These are phyloP conservation scores for Sugiyamaella marilandica DNA, from an alignment of 805 yeast genomes.

Conservation along the genomic window DNA sequence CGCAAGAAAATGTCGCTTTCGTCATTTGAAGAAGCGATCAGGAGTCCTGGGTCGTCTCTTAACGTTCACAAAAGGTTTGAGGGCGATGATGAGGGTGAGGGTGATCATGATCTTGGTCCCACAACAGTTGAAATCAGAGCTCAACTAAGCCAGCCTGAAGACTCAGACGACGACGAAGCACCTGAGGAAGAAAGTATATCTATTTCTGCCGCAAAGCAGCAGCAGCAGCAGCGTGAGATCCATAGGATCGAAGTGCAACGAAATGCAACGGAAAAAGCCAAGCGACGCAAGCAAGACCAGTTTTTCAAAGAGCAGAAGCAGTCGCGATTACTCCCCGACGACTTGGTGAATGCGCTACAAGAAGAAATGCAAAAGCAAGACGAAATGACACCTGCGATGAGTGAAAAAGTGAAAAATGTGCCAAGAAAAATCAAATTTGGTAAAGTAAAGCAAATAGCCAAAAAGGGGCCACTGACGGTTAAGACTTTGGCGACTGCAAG, in stretches of 20 bases:
- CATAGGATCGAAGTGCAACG: slow-evolving; percentile 12
- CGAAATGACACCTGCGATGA: not conserved
- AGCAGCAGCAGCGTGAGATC: slow-evolving; percentile 8
- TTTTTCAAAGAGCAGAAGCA: slow-evolving; percentile 24
- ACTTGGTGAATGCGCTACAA: slow-evolving; percentile 11
- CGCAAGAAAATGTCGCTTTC: not conserved
- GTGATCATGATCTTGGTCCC: not conserved
- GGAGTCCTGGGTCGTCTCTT: not conserved
- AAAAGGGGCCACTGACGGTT: slow-evolving; percentile 29
- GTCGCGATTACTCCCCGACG: slow-evolving; percentile 14
- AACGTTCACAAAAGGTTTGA: slow-evolving; percentile 8
- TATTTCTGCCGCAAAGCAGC: slow-evolving; percentile 18
- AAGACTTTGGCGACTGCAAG: slow-evolving; percentile 20
- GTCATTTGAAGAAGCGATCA: not conserved
- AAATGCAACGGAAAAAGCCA: slow-evolving; percentile 19
- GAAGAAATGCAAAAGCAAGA: slow-evolving; percentile 1
- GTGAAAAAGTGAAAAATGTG: slow-evolving; percentile 9
- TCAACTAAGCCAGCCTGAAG: not conserved
- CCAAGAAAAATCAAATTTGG: slow-evolving; percentile 16
- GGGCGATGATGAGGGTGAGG: slow-evolving; percentile 2
- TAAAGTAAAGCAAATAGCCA: slow-evolving; percentile 5
- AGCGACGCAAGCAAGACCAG: slow-evolving; percentile 27
- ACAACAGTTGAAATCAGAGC: not conserved
- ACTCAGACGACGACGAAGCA: slow-evolving; percentile 30
- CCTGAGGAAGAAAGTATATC: slow-evolving; percentile 33